Base-by-base conservation (phyloP, 345 rosid species). In the Boechera divaricarpa region DNA sequence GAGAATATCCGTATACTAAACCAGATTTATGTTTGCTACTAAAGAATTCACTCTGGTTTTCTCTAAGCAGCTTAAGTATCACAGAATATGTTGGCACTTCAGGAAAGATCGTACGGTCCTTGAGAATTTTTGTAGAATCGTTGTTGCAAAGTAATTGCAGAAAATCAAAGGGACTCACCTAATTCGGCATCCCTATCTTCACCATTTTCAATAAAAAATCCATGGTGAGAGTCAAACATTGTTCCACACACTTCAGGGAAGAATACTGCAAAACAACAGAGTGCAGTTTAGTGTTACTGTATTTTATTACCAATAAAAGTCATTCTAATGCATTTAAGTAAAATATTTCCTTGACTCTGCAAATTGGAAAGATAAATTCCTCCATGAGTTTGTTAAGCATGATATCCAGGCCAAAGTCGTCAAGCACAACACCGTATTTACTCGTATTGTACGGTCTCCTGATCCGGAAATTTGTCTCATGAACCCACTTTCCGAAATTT, bases 191-290 rank as follows among this genome's bases (percentile, higher is more conserved):
- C 96, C 78, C 85, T 83, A 47, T 86, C 86, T 41, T 81, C 67
- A 45, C 95, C 97, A 82, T 89, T 84, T 72, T 93, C 91, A 65
- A 87, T 91, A 80, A 85, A 83, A 75, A 87, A 91, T 64, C 98
- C 97, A 81, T 89, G 88, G 77, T 91, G 96, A 79, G 92, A 89
- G 85, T 91, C 96, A 79, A 93, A 70, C 1, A 87, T 82, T 63
- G 84, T 72, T 36, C 90, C 93, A 58, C 91, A 87, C 84, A 84
- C 88, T 11, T 91, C 97, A 36, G 85, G 85, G 82, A 88, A 91
- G 85, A 93, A 85, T 54, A 86, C 98, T 93, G 86, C 86, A 86
- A 12, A 12, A n/a, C 55, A 62, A 73, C 53, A 72, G 16, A 36
- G 18, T 28, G 24, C 6, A 63, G 62, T 29, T 72, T 29, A 39